Base-by-base conservation (phyloP, 495 filamentous ascomycete genomes). In the Trichodelitschia bisporula region DNA sequence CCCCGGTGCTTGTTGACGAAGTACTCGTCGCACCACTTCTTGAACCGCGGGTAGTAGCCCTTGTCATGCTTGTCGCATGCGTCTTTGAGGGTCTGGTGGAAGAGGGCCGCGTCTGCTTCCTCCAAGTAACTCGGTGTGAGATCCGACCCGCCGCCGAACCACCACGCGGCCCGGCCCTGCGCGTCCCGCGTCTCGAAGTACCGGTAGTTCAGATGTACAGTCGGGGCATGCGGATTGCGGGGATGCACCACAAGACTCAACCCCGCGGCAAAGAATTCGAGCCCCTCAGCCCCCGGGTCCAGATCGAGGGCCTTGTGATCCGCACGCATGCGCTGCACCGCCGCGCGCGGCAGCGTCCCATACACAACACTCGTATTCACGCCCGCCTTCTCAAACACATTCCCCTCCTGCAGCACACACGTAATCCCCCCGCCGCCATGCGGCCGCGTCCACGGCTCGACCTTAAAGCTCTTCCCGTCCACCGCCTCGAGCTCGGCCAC, bases 21-120 rank as follows among this genome's bases (percentile, higher is more conserved):
- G 57, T 99, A 99, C 39, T 83, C 70, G 47, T 99, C 86, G 47
- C 86, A 99, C 86, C 86, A 99, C 38, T 73, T 67, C 57, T 99
- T 99, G 63, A 95, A 99, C 19, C 69, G 69, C 9, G 82, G 76
- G 46, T 90, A 99, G 59, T 92, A 99, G 8, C 57, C 62, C 38
- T 75, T 74, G 53, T 95, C 76, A 47, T 99, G 86, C 35, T 72
- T 72, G 43, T 99, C 86, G 54, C 86, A 99, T 2, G 77, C 69
- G 15, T 77, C 71, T 50, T 93, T 95, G 47, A 95, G 73, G 3
- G 70, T 76, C 44, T 65, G 69, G 57, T 99, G 86, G 66, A 99
- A 99, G 44, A 91, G 84, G 29, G 90, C 75, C 5, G 73, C 86
- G 48, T 99, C 86, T 45, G 95, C 89, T 36, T 90, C 80, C 54